Conservation (phyloP, 2,329 filamentous ascomycete genomes). For the Fusarium sp. region DNA sequence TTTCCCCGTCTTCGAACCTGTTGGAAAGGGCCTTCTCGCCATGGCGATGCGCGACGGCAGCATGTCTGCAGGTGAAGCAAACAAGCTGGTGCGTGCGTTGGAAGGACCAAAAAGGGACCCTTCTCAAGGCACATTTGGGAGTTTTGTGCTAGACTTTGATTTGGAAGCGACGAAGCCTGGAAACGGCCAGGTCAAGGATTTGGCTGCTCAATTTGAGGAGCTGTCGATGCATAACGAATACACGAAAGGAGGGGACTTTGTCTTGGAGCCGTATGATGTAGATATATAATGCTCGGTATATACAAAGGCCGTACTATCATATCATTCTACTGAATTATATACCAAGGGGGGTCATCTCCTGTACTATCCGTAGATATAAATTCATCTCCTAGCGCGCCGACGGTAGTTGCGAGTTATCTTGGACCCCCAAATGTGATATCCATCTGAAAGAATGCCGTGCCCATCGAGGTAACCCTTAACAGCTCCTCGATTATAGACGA, state of each 20-base stretch:
- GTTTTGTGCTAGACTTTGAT: slow-evolving; percentile 12
- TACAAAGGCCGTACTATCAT: too few species aligned
- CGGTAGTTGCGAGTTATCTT: too few species aligned
- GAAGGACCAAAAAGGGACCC: neutral
- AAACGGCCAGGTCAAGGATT: slow-evolving; percentile 3
- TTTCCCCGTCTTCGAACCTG: slow-evolving; percentile 3
- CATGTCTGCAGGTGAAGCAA: slow-evolving; percentile 11
- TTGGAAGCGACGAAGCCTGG: slow-evolving; percentile 19
- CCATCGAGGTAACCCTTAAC: too few species aligned
- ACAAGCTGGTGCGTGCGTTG: neutral
- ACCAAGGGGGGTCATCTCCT: too few species aligned
- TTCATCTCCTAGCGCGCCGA: too few species aligned
- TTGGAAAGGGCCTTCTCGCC: slow-evolving; percentile 5
- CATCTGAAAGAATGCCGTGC: too few species aligned
- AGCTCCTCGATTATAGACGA: too few species aligned
- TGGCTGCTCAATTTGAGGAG: slow-evolving; percentile 25
- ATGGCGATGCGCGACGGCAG: slow-evolving; percentile 15
- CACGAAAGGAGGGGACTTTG: slow-evolving; percentile 20
- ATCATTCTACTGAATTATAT: too few species aligned
- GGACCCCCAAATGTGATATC: too few species aligned
- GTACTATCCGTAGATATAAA: too few species aligned
- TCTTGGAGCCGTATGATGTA: neutral
- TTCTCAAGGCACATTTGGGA: neutral
- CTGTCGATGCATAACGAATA: slow-evolving; percentile 22
- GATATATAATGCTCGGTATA: neutral